Conservation (phyloP, 768 basidiomycete genomes). For the Tephrocybe sp. region DNA sequence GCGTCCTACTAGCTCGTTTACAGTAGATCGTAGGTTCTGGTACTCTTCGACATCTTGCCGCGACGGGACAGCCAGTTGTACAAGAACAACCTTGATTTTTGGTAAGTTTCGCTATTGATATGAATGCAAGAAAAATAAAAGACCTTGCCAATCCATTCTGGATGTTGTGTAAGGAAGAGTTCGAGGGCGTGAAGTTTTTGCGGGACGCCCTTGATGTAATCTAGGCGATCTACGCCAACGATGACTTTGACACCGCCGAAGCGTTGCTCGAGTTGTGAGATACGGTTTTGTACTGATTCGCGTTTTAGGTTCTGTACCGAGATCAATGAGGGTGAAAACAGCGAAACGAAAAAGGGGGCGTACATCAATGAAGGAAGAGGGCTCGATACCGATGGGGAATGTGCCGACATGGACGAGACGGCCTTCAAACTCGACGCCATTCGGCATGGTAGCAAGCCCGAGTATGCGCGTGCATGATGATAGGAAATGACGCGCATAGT, state of each 20-base stretch:
- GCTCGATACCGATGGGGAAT: constrained; percentile 99
- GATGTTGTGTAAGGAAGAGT: constrained; percentile 94
- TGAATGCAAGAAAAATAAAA: constrained; percentile 10
- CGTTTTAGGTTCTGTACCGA: constrained; percentile 68
- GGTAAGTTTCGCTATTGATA: constrained; percentile 5
- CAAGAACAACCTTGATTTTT: constrained; percentile 74
- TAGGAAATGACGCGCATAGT: constrained; percentile 98
- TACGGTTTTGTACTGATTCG: constrained; percentile 75
- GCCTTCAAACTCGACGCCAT: constrained; percentile 95
- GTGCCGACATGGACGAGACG: constrained; percentile 96
- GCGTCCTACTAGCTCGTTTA: constrained; percentile 96
- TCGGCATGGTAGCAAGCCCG: constrained; percentile 93
- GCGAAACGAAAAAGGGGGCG: constrained; percentile 14
- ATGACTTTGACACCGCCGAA: constrained; percentile 96
- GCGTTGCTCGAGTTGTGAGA: constrained; percentile 79
- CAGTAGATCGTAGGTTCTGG: constrained; percentile 91
- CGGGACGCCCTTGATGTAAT: constrained; percentile 99
- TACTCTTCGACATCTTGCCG: constrained; percentile 99
- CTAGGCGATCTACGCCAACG: constrained; percentile 95
- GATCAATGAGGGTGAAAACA: not conserved
- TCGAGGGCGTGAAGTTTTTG: constrained; percentile 97
- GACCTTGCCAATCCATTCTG: constrained; percentile 98
- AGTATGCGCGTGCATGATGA: constrained; percentile 97
- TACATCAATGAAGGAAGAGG: constrained; percentile 83
- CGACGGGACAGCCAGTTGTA: constrained; percentile 96